Base-by-base conservation (phyloP, 1,284 basidiomycete genomes). In the Leccinum variabile region DNA sequence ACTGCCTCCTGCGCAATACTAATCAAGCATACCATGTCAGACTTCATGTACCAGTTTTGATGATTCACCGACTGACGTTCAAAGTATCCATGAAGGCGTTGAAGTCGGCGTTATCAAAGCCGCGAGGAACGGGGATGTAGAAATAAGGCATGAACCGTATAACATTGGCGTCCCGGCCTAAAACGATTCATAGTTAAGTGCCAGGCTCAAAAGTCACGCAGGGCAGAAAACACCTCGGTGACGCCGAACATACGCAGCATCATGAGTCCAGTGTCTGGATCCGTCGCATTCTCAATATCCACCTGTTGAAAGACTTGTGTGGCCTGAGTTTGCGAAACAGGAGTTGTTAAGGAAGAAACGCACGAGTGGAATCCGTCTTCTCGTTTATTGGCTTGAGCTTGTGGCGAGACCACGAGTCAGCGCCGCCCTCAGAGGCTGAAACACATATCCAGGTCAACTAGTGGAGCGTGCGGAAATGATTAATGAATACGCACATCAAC, bases 71-170 rank as follows among this genome's bases (percentile, higher is more conserved):
- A 76, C 90, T 71, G 56, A 94, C 95, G 74, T 96, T 96, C 52
- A 98, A 75, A 61, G 89, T 82, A n/a, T 83, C 80, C 46, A 78
- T 79, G 68, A 98, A 88, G 0, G 88, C 75, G 1, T 78, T 77
- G 1, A 90, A 73, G 68, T 97, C 94, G 11, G 84, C 80, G 37
- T 83, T 78, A 28, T 82, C 78, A 67, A 97, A 95, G 0, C 94
- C 94, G 37, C 90, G 86, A 28, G 95, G 96, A 22, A 89, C 86
- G 2, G 92, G 82, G 44, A 98, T 78, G 71, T 94, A 98, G 74
- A 98, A 96, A 75, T 98, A 98, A 0, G 96, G 95, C 57, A 88
- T 76, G 72, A 97, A 97, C 30, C 88, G 88, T 5, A 83, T 88
- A 52, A 97, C 82, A 66, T 90, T 86, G 1, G 88, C 90, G 14